phyloP scores from a whole-genome alignment of 2,329 filamentous ascomycete genomes.

The Fusarium euwallaceae region DNA sequence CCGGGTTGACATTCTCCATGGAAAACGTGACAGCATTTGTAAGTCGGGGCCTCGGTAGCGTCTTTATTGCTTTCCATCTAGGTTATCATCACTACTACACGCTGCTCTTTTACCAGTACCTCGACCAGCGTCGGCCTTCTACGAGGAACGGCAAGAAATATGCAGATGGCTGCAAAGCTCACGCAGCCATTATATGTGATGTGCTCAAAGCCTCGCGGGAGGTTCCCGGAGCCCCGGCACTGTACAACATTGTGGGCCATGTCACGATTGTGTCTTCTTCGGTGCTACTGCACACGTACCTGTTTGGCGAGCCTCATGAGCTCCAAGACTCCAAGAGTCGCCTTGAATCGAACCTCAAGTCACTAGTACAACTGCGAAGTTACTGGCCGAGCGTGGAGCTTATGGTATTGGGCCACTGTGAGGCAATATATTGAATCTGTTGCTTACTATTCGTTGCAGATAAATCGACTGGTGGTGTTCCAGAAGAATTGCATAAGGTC shows the following conservation, averaged over 20 bases:
- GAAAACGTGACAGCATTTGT: constrained; percentile 47
- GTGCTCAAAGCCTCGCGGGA: constrained; percentile 46
- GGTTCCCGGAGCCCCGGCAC: constrained; percentile 41
- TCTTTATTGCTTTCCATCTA: constrained; percentile 52
- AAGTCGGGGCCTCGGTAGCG: constrained; percentile 45
- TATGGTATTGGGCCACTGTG: constrained; percentile 41
- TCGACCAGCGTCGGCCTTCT: constrained; percentile 48
- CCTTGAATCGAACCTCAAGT: constrained; percentile 50
- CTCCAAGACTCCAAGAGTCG: constrained; percentile 42
- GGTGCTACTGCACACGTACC: constrained; percentile 50
- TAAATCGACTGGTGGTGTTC: constrained; percentile 51
- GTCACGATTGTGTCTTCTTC: constrained; percentile 53
- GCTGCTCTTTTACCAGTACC: constrained; percentile 51
- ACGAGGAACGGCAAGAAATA: constrained; percentile 49
- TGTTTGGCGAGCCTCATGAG: constrained; percentile 51
- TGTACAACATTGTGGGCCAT: constrained; percentile 53
- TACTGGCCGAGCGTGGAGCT: constrained; percentile 53
- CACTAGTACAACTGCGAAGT: constrained; percentile 47
- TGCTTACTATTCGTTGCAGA: constrained; percentile 35
- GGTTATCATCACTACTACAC: constrained; percentile 53
- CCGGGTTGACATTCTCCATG: constrained; percentile 36
- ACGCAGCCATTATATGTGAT: constrained; percentile 49
- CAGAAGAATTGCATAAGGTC: constrained; percentile 50
- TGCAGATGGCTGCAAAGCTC: constrained; percentile 47
- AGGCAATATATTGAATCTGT: background rate